Conservation (phyloP, 495 filamentous ascomycete species). For the Staphylotrichum tortipilum region DNA sequence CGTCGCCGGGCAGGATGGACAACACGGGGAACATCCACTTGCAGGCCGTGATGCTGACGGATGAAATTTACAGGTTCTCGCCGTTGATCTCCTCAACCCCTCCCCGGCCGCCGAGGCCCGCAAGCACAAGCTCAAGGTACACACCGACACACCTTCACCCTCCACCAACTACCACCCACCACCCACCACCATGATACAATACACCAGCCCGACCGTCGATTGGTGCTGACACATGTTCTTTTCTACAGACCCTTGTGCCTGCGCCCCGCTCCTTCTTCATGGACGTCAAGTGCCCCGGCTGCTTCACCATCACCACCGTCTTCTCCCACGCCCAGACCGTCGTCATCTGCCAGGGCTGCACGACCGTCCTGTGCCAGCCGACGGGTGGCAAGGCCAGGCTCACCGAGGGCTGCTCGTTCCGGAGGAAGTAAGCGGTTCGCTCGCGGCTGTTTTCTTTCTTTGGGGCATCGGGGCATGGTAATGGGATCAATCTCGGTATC, state of each 20-base stretch:
- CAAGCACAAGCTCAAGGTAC: conserved; percentile 99
- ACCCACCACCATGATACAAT: no score
- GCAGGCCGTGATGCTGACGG: conserved; percentile 29
- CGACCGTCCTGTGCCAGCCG: conserved; percentile 94
- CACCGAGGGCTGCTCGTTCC: conserved; percentile 98
- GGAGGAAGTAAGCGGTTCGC: conserved; percentile 78
- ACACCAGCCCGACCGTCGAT: neutral
- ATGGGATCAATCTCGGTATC: conserved; percentile 40
- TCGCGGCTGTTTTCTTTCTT: conserved; percentile 38
- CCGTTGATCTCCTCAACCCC: conserved; percentile 99
- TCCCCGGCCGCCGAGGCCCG: conserved; percentile 87
- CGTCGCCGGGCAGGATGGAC: conserved; percentile 1
- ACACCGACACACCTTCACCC: no score
- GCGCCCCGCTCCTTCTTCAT: conserved; percentile 98
- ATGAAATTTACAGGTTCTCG: conserved; percentile 71
- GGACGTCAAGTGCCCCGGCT: conserved; percentile 99
- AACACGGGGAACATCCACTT: neutral
- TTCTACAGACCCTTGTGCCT: conserved; percentile 77
- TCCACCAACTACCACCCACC: no score
- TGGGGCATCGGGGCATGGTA: conserved; percentile 40
- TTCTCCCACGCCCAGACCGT: conserved; percentile 99
- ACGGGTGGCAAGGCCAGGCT: conserved; percentile 94
- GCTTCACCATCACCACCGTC: conserved; percentile 99
- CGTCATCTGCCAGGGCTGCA: conserved; percentile 97
- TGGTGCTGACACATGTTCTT: conserved; percentile 20